Evolutionary conservation across 805 yeast species (phyloP).

Genomic region (Starmerella riodocensis): DNA sequence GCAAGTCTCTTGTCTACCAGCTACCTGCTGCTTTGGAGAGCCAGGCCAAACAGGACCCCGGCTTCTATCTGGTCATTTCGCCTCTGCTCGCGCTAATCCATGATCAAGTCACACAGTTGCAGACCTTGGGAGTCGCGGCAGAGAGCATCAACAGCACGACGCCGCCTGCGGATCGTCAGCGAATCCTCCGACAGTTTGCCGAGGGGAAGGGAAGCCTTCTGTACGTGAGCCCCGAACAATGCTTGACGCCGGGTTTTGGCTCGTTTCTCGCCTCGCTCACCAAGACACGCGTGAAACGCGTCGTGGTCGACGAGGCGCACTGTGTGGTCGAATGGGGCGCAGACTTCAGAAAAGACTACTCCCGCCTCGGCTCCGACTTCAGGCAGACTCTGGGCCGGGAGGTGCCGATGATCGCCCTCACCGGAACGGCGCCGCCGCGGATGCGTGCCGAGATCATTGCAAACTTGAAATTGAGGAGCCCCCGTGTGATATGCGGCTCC

Average conservation of each 20-base stretch:
- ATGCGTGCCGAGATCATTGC: conserved; percentile 42
- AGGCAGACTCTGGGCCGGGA: conserved; percentile 50
- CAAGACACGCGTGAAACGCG: conserved; percentile 53
- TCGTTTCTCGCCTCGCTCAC: conserved; percentile 44
- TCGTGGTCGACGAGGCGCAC: conserved; percentile 95
- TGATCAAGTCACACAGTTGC: conserved; percentile 78
- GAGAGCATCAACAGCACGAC: conserved; percentile 76
- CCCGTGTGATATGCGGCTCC: conserved; percentile 58
- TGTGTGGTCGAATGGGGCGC: conserved; percentile 99
- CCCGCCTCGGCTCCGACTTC: conserved; percentile 52
- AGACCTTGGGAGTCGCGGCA: conserved; percentile 53
- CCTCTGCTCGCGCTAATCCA: conserved; percentile 94
- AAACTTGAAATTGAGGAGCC: conserved; percentile 46
- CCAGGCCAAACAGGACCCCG: conserved; percentile 24
- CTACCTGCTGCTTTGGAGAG: conserved; percentile 66
- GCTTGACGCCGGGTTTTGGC: conserved; percentile 45
- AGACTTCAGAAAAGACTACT: conserved; percentile 91
- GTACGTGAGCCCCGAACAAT: conserved; percentile 82
- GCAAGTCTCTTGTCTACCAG: conserved; percentile 90
- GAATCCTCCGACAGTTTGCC: conserved; percentile 46
- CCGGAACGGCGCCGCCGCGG: conserved; percentile 78
- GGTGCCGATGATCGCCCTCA: conserved; percentile 86
- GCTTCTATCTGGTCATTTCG: conserved; percentile 72
- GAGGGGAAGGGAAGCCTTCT: conserved; percentile 47
- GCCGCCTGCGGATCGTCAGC: conserved; percentile 44